Percentiles rank a stretch among this genome's conserved stretches.
These are phyloP conservation scores for Fusarium hostae DNA, from an alignment of 2,329 filamentous ascomycete species.

Conservation along the genomic window DNA sequence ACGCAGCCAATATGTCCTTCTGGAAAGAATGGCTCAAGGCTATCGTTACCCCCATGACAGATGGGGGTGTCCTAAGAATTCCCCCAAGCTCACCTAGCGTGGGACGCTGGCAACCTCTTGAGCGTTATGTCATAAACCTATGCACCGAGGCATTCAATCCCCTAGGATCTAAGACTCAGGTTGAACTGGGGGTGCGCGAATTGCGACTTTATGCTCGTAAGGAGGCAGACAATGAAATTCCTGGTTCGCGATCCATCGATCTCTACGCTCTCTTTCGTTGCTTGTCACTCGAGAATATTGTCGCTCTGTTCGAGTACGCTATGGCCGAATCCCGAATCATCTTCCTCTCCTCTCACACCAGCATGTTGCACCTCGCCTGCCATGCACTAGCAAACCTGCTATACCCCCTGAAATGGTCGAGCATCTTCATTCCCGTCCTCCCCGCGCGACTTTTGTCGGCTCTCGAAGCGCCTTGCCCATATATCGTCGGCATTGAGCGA, in stretches of 20 bases:
- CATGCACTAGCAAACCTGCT: conserved; percentile 86
- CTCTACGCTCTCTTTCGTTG: conserved; percentile 92
- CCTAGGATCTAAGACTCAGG: conserved; percentile 92
- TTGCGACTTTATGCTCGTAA: conserved; percentile 91
- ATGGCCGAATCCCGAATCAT: conserved; percentile 95
- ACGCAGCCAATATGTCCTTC: conserved; percentile 84
- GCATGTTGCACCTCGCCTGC: conserved; percentile 94
- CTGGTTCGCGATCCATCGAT: conserved; percentile 90
- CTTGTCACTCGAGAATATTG: conserved; percentile 89
- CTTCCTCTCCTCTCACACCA: conserved; percentile 92
- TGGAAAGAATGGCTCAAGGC: conserved; percentile 99
- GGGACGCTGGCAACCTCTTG: conserved; percentile 94
- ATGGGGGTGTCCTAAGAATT: conserved; percentile 83
- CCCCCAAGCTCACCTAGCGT: conserved; percentile 89
- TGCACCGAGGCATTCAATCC: conserved; percentile 96
- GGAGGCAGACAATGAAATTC: conserved; percentile 92
- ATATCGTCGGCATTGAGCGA: conserved; percentile 95
- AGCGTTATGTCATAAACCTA: conserved; percentile 96
- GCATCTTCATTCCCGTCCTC: conserved; percentile 92
- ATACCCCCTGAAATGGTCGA: conserved; percentile 92
- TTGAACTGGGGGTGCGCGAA: conserved; percentile 90
- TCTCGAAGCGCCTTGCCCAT: conserved; percentile 93
- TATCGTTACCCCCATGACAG: conserved; percentile 94
- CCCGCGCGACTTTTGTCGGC: conserved; percentile 89
- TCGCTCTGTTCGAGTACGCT: conserved; percentile 92